Conservation (phyloP, 2,329 filamentous ascomycete genomes). For the Metarhizium robertsii region DNA sequence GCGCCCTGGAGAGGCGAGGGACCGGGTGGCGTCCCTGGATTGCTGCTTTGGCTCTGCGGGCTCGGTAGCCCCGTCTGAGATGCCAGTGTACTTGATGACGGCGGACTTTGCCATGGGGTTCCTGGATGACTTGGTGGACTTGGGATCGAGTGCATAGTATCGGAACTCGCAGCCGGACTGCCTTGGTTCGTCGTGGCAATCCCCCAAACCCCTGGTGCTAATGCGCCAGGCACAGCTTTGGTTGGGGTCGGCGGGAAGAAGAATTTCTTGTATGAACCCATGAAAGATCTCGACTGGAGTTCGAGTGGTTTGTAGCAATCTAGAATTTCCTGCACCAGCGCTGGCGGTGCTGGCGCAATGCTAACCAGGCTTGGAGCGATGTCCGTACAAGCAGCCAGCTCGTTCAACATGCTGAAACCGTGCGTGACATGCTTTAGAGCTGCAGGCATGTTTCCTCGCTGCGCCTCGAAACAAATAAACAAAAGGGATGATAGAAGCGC, state of each 20-base stretch:
- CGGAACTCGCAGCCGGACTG: neutral
- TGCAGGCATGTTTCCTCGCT: conserved; percentile 28
- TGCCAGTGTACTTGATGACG: conserved; percentile 4
- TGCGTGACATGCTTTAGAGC: conserved; percentile 31
- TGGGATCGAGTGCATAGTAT: conserved; percentile 1
- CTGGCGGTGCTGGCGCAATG: conserved; percentile 26
- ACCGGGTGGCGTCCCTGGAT: conserved; percentile 13
- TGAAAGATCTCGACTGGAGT: conserved; percentile 28
- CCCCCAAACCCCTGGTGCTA: too few species aligned
- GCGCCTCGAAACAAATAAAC: conserved; percentile 32
- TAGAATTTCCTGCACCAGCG: conserved; percentile 27
- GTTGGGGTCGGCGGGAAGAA: conserved; percentile 17
- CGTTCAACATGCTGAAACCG: conserved; percentile 31
- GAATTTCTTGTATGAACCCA: conserved; percentile 27
- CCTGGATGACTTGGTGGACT: conserved; percentile 19
- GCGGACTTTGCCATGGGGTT: conserved; percentile 13
- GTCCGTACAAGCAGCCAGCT: conserved; percentile 25
- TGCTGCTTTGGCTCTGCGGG: conserved; percentile 23
- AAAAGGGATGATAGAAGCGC: conserved; percentile 29
- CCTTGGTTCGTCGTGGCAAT: neutral
- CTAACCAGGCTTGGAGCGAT: conserved; percentile 26
- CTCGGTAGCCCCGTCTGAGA: conserved; percentile 18
- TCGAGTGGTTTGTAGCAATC: conserved; percentile 30
- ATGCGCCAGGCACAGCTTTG: neutral
- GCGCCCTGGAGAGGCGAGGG: conserved; percentile 9